Evolutionary conservation across 805 yeast genomes (phyloP), one percentile per base, ranked within the genome.

Genomic region (Kregervanrija fluxuum): DNA sequence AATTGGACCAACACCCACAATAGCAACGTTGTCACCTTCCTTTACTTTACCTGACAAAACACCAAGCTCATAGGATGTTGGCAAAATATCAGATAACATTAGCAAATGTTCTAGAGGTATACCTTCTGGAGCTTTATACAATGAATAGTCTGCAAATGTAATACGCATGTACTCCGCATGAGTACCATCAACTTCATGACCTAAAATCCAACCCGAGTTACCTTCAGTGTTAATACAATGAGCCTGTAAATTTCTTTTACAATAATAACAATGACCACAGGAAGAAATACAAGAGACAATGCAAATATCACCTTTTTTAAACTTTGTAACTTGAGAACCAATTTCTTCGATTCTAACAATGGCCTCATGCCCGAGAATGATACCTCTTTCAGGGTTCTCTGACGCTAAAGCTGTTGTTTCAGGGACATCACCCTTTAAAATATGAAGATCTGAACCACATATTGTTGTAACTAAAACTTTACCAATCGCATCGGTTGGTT

Each of bases 1-100:
- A 42, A 80, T 80, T 5, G 85, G 83, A 1, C 86, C 86, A 34
- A 80, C 72, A 40, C 86, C 86, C 42, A 79, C 79, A 47, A 80
- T 78, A 16, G 80, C 82, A 30, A 80, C 83, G 30, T 66, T 51
- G 52, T 80, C 85, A 48, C 79, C 81, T 50, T 73, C 66, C 37
- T 67, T 61, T 43, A 79, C 66, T 43, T 70, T 67, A 36, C 76
- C 75, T n/a, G 74, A 69, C 33, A 80, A 66, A 5, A 80, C 81
- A 48, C 85, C 85, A 46, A 80, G 79, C 49, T 79, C 80, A 62
- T 79, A 74, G 39, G 84, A 85, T 41, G 83, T 82, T 47, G 83
- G 85, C 59, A 80, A 63, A 22, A 82, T 80, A 53, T 77, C 82
- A 10, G 81, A 78, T 48, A 79, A 65, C 74, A 79, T 79, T 43